A percentile compares a stretch with the other conserved stretches of the same genome.
Conservation (phyloP, 192 early-diverging fungal species). For the Coemansia aciculifera region DNA sequence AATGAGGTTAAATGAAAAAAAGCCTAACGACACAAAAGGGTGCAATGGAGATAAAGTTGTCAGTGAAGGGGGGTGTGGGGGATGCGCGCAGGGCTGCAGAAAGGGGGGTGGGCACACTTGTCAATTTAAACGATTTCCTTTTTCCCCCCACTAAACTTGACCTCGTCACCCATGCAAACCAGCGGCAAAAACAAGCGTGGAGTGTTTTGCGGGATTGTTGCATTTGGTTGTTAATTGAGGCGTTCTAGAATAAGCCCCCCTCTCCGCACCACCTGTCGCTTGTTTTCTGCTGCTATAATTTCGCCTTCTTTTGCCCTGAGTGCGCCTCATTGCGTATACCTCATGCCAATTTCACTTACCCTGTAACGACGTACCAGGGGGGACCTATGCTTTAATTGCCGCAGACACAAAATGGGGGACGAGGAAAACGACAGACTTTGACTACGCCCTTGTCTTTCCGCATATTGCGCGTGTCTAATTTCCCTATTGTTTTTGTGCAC, state of each 20-base stretch:
- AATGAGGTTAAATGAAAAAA: neutral
- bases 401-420: neutral
- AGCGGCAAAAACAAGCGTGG: neutral
- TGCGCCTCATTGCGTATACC: neutral
- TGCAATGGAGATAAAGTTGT: neutral
- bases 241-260: conserved; percentile 6
- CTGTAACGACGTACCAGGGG: neutral
- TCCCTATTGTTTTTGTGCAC: neutral
- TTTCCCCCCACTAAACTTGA: neutral
- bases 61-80: neutral
- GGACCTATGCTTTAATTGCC: neutral
- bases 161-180: conserved; percentile 5
- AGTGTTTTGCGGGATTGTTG: neutral
- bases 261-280: neutral
- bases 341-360: neutral
- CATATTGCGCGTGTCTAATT: conserved; percentile 10
- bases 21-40: neutral
- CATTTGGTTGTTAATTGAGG: neutral
- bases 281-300: neutral
- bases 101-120: neutral
- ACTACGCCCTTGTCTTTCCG: neutral
- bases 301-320: neutral
- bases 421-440: neutral
- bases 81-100: neutral
- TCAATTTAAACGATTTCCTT: conserved; percentile 5